These are phyloP conservation scores for Talaromyces sp. DNA, from an alignment of 2,329 filamentous ascomycete genomes.

Conservation along the genomic window DNA sequence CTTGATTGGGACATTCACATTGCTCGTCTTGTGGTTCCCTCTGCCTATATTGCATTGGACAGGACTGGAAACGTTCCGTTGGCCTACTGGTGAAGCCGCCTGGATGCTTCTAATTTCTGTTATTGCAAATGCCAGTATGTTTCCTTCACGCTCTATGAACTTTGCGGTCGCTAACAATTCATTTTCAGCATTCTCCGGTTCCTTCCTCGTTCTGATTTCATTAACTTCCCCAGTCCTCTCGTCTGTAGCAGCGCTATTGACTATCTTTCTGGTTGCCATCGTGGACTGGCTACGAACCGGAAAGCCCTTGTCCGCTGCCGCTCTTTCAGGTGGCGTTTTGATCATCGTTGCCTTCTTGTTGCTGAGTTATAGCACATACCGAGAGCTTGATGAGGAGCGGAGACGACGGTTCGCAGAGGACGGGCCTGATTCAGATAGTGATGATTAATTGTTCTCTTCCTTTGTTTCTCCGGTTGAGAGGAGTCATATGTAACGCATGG, in stretches of 20 bases:
- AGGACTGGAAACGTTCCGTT: constrained; percentile 77
- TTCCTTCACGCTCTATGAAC: not conserved
- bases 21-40: constrained; percentile 87
- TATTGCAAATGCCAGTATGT: constrained; percentile 74
- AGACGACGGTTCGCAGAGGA: constrained; percentile 54
- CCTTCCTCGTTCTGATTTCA: constrained; percentile 88
- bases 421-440: constrained; percentile 43
- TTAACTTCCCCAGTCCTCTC: constrained; percentile 90
- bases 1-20: constrained; percentile 81
- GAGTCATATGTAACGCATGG: not conserved
- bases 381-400: constrained; percentile 85
- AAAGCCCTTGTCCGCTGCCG: constrained; percentile 68
- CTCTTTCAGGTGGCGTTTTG: constrained; percentile 76
- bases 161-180: not conserved
- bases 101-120: constrained; percentile 79
- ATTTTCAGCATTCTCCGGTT: constrained; percentile 71
- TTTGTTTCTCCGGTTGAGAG: not conserved
- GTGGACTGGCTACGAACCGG: constrained; percentile 87
- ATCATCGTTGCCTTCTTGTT: constrained; percentile 88
- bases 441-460: constrained; percentile 32
- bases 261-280: constrained; percentile 93
- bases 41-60: constrained; percentile 77
- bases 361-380: constrained; percentile 86
- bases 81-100: constrained; percentile 75
- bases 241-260: constrained; percentile 87